Base-by-base conservation (phyloP, 2,329 filamentous ascomycete genomes). In the Incumbomyces lentus region DNA sequence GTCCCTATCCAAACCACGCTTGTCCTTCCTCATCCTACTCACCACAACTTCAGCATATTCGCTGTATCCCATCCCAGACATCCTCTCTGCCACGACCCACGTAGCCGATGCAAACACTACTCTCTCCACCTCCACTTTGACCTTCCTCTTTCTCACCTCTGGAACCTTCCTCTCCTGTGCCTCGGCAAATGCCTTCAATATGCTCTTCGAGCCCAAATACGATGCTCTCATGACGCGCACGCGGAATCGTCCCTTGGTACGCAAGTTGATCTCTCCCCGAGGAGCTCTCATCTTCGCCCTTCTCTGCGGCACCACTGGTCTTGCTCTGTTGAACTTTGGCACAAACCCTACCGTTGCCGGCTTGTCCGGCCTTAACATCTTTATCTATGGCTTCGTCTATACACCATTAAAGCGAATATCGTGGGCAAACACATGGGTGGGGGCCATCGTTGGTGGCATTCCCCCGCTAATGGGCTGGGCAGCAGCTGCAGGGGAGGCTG, bases 401-500 rank as follows among this genome's bases (percentile, higher is more conserved):
- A 98, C 92, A 0, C 89, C 90, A 0, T 69, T 96, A 59, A 98
- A 98, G 68, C 81, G 87, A 6, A 70, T 95, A 11, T 85, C 83
- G 2, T 84, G 82, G 8, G 68, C 89, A 49, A 98, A 98, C 61
- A 98, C 92, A 0, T 98, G 92, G 92, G 77, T 93, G 13, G 92
- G 92, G 13, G 92, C 89, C 2, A 66, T 98, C 0, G 86, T 98
- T 0, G 92, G 92, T 51, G 89, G 84, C 1, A 94, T 98, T 47
- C 90, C 92, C 1, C 92, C 92, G 1, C 68, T 98, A 29, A 98
- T 98, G 92, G 92, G 92, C 54, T 98, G 92, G 92, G 86, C 88
- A 13, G 92, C 92, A 0, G 92, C 92, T 0, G 89, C 88, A 0
- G 89, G 88, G 43, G 87, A 95, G 64, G 83, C 82, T 37, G 88